Evolutionary conservation across 2,329 filamentous ascomycete species (phyloP), one percentile per base, ranked within the genome.

Genomic region (Calonectria montana): DNA sequence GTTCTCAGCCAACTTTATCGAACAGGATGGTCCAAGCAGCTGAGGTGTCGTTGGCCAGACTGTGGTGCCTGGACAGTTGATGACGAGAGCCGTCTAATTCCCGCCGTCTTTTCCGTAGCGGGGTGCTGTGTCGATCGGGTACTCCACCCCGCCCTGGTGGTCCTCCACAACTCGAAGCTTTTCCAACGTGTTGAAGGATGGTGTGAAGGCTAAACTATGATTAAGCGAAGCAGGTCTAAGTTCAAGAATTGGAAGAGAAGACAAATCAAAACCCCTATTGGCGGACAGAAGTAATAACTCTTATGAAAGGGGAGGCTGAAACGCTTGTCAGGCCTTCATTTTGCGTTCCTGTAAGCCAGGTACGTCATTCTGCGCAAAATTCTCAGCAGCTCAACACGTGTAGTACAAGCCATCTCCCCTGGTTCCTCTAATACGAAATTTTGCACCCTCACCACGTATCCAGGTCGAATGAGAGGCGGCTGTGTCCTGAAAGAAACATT

Each of bases 291-390:
- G n/a, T 15, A 23, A 35, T 9, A 23, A 10, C 23, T 25, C 10
- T 59, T 23, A 2, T 8, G 4, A 8, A 16, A 59, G 37, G 12
- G 31, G 43, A 47, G 43, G 53, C 53, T 59, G 31, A 59, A 59
- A 59, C 53, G 13, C 1, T 15, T 2, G 9, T 2, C 53, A 25
- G 21, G 31, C 53, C 53, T 59, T 59, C 53, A 59, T 39, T 59
- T 35, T 18, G 37, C n/a, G 16, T 39, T 35, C 53, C 37, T 59
- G 53, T 41, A 16, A 13, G 9, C 9, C 10, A 29, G 16, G 35
- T 59, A 41, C 53, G 53, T 59, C 53, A 59, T 59, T 35, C 23
- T 59, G 53, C 31, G 53, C 53, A 35, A 35, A 59, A 39, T 59
- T 59, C 53, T 59, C 31, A 59, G 31, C 31, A n/a, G 10, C 53